Conservation (phyloP, 169 alveolate genomes). For the Pseudocohnilembus persalinus region DNA sequence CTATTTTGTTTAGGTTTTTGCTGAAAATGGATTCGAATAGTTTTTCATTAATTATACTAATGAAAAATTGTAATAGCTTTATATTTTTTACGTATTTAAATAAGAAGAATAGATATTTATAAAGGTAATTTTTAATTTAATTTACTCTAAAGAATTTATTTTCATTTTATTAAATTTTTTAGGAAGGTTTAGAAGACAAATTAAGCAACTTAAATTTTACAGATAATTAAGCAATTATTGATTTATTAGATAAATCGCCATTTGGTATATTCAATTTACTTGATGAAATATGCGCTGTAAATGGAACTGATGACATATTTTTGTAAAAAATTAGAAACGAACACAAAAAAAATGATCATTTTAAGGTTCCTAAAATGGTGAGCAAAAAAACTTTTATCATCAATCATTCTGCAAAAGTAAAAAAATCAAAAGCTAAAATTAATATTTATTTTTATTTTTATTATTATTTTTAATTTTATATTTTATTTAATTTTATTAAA, state of each 20-base stretch:
- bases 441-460: too few relatives aligned
- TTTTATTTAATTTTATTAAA: too few relatives aligned
- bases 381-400: constrained; percentile 56
- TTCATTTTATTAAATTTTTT: constrained; percentile 23
- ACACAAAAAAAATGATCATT: constrained; percentile 21
- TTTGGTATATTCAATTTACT: constrained; percentile 45
- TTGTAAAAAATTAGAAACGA: constrained; percentile 28
- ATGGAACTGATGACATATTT: constrained; percentile 31
- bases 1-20: constrained; percentile 38
- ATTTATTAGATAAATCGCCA: constrained; percentile 85
- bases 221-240: constrained; percentile 95
- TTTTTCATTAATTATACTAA: constrained; percentile 42
- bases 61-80: constrained; percentile 35
- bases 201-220: constrained; percentile 97
- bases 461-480: too few relatives aligned
- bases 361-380: constrained; percentile 45
- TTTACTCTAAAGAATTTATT: background rate
- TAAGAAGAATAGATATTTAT: constrained; percentile 29
- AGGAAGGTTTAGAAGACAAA: constrained; percentile 86
- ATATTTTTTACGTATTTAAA: constrained; percentile 38
- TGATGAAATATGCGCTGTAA: constrained; percentile 40
- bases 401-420: constrained; percentile 84
- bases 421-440: too few relatives aligned
- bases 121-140: constrained; percentile 19
- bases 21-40: constrained; percentile 40